These are phyloP conservation scores for Areca catechu DNA, from an alignment of 176 grass and related monocot species.

Conservation along the genomic window DNA sequence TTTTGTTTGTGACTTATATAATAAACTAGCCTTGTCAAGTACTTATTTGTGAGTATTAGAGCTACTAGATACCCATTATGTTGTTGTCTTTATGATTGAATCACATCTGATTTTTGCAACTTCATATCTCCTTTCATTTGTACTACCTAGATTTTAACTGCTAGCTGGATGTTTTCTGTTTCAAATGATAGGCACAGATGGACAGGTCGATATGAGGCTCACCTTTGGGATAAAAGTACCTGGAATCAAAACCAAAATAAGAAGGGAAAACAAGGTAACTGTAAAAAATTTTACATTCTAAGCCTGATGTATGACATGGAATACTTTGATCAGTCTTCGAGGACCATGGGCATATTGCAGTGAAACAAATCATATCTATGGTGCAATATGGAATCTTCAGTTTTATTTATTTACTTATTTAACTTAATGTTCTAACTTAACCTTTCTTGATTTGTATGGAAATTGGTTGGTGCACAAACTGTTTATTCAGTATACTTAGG, in stretches of 20 bases:
- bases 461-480: slow-evolving; percentile 23
- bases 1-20: no score
- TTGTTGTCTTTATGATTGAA: no score
- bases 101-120: no score
- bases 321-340: neutral
- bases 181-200: slow-evolving; percentile 75
- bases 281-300: neutral
- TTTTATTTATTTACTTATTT: no score
- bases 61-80: no score
- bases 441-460: slow-evolving; percentile 67
- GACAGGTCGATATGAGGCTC: slow-evolving; percentile 98
- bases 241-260: slow-evolving; percentile 99
- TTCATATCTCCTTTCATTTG: no score
- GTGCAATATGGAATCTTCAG: no score
- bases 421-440: slow-evolving; percentile 2
- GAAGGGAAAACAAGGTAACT: slow-evolving; percentile 92
- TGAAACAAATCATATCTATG: no score
- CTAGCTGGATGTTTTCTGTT: neutral
- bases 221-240: slow-evolving; percentile 99
- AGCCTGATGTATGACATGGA: neutral
- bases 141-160: no score
- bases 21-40: no score
- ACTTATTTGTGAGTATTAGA: no score
- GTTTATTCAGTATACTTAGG: slow-evolving; percentile 84
- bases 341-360: no score